Base-by-base conservation (phyloP, 2,329 filamentous ascomycete genomes). In the Aspergillus pseudoviridinutans region DNA sequence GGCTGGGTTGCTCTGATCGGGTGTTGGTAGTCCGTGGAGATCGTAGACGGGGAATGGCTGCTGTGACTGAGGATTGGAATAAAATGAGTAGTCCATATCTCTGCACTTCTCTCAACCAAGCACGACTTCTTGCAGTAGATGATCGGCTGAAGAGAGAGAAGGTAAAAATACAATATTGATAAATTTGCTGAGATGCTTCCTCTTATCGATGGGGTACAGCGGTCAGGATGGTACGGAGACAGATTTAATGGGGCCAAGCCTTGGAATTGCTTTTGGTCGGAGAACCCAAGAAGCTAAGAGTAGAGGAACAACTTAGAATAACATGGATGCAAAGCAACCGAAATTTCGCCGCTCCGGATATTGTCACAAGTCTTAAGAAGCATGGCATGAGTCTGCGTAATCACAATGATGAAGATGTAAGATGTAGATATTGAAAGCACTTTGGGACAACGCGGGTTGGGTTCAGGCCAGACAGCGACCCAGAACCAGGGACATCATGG, bases 81-180 rank as follows among this genome's bases (percentile, higher is more conserved):
- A 85, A 70, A 82, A 84, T 54, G 78, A 76, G 70, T 84, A 86
- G 64, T 86, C 82, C 83, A 86, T 86, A 50, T 50, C 51, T 54
- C 22, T 28, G 27, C n/a, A 12, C 41, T 44, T 22, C 20, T 22
- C 41, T 24, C 41, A 44, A 44, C 4, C 8, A 47, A 24, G 20
- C 12, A 25, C 22, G 20, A 17, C 44, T 47, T 27, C 24, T 25
- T 24, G 44, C 24, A 25, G 6, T 38, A 17, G 32, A 17, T 17
- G 14, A 17, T 17, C 14, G 14, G 32, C 14, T 7, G 27, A 24
- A 14, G 4, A 24, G 24, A 46, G 42, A 47, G 22, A 27, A 27
- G 20, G 24, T 38, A 17, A 38, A 17, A 14, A 47, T 47, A 12
- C 9, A 44, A 44, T 22, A 4, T 20, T 25, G 44, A 25, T 24